Base-by-base conservation (phyloP, 805 yeast species). In the Kazachstania viticola region DNA sequence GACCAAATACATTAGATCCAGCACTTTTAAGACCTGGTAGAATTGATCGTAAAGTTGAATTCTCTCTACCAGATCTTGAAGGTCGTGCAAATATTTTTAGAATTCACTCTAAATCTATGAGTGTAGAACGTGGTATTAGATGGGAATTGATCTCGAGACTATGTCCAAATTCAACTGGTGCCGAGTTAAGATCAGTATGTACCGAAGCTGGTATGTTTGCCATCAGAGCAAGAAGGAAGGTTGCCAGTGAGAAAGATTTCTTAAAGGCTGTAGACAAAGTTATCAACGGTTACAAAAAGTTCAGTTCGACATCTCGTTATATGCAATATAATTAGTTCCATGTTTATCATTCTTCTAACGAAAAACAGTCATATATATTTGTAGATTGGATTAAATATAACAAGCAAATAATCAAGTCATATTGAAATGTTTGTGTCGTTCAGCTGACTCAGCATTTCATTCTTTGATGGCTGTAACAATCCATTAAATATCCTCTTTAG, bases 141-240 rank as follows among this genome's bases (percentile, higher is more conserved):
- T 91, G 99, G 99, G 98, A 91, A 63, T 71, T 91, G 51, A 91
- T 91, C 51, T 87, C 97, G 14, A 73, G 99, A 56, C 68, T 91
- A 52, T 91, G 98, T 65, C 98, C 98, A 39, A 91, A 93, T 57
- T 80, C 95, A 14, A 91, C 98, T 1, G 99, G 99, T 60, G 99
- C 99, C 3, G 98, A 91, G 64, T 69, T 91, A 48, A 78, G 98
- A 56, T 88, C 97, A 5, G 98, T 91, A 13, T 91, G 98, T 60
- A 91, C 98, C 1, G 99, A 91, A 60, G 98, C 98, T 3, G 99
- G 99, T 49, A 91, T 91, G 98, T 91, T 87, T 67, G 98, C 99
- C 28, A 91, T 91, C 34, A 75, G 99, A 50, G 95, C 97, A 14
- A 76, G 99, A 61, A 74, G 98, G 65, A 91, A 91, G 66, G 95